phyloP scores from a whole-genome alignment of 306 rosid species.

The Quillaja saponaria region DNA sequence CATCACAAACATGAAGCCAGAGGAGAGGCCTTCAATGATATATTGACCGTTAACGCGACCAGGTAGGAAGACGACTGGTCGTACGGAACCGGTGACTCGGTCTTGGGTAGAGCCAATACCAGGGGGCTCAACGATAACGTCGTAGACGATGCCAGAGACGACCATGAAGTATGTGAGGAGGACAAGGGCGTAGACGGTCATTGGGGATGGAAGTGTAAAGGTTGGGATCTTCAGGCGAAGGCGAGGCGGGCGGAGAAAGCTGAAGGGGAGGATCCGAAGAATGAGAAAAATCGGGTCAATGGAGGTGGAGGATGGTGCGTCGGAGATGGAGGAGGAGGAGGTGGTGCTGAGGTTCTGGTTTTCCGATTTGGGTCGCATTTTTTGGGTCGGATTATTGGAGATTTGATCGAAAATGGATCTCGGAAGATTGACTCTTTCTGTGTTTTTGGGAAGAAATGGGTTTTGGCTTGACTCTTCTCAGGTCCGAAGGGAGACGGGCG shows the following conservation, averaged over 20 bases:
- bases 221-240: conserved; percentile 45
- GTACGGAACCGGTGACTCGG: conserved; percentile 73
- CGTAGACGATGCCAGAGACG: conserved; percentile 90
- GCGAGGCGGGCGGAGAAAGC: conserved; percentile 64
- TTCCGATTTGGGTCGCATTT: conserved; percentile 51
- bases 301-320: conserved; percentile 25
- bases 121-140: conserved; percentile 93
- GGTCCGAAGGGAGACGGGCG: too few species aligned
- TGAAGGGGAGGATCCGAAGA: conserved; percentile 54
- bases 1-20: conserved; percentile 89
- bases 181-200: conserved; percentile 66
- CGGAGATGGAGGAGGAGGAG: conserved; percentile 16
- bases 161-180: conserved; percentile 97
- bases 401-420: too few species aligned
- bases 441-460: too few species aligned
- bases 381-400: background rate
- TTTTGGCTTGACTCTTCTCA: too few species aligned
- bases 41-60: conserved; percentile 96
- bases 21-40: conserved; percentile 84
- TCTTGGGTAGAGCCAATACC: conserved; percentile 93
- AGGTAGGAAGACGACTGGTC: conserved; percentile 79
- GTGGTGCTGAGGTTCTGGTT: conserved; percentile 4
- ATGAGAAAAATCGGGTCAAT: conserved; percentile 45
- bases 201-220: conserved; percentile 50
- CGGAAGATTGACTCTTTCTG: too few species aligned